A percentile compares a stretch with the other conserved stretches of the same genome.
These are phyloP conservation scores for Phlyctochytrium planicorne DNA, from an alignment of 192 early-diverging fungal genomes.

Conservation along the genomic window DNA sequence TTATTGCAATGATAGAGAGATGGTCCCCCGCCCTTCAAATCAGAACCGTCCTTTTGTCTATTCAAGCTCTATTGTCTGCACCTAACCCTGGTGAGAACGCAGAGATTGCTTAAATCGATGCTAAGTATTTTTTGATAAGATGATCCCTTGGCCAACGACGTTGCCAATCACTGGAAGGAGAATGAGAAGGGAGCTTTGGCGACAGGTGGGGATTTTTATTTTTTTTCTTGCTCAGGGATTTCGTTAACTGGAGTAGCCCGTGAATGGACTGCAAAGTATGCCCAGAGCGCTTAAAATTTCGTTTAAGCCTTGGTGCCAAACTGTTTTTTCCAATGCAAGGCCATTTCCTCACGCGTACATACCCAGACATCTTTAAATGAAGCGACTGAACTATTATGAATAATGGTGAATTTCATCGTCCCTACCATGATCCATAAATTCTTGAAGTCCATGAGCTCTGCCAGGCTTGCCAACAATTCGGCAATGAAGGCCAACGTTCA, in stretches of 20 bases:
- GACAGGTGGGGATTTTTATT: constrained; percentile 50
- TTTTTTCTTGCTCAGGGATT: neutral
- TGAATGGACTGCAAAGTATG: constrained; percentile 31
- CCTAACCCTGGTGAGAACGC: constrained; percentile 78
- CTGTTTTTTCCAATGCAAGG: constrained; percentile 41
- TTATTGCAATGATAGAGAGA: constrained; percentile 67
- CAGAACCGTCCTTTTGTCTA: constrained; percentile 94
- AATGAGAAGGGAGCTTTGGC: constrained; percentile 90
- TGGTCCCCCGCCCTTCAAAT: constrained; percentile 99
- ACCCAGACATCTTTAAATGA: constrained; percentile 47
- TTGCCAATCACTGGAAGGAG: constrained; percentile 99
- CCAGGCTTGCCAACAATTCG: constrained; percentile 51
- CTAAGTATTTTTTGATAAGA: constrained; percentile 41
- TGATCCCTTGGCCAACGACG: constrained; percentile 97
- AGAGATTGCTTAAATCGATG: too few species aligned
- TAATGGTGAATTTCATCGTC: neutral
- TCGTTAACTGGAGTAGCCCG: constrained; percentile 8
- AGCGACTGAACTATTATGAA: constrained; percentile 23
- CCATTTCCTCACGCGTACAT: constrained; percentile 49
- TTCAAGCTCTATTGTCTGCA: constrained; percentile 94
- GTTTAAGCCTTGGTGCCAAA: constrained; percentile 4
- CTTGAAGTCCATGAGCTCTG: constrained; percentile 33
- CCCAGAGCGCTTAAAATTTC: constrained; percentile 7
- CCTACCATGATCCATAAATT: constrained; percentile 46
- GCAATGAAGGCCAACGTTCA: constrained; percentile 54